Evolutionary conservation across 768 basidiomycete genomes (phyloP).

Genomic region (Peribolospora kevripleyi): DNA sequence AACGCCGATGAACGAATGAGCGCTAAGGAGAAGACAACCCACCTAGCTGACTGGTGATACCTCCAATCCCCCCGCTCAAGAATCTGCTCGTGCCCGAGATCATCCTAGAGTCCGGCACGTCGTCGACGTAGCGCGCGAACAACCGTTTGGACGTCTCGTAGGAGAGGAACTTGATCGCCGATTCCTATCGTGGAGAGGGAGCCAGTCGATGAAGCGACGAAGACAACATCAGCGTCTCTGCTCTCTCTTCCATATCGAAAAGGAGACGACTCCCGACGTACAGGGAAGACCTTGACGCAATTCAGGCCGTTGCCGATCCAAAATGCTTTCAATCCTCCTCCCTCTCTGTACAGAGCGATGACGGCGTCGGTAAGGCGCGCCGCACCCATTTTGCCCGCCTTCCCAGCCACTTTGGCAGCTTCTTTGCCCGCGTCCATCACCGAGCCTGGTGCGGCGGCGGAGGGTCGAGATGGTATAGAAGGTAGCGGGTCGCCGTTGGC

Average conservation of each 20-base stretch:
- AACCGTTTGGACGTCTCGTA: constrained; percentile 91
- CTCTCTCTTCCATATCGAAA: background rate
- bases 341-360: constrained; percentile 61
- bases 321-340: constrained; percentile 56
- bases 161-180: constrained; percentile 89
- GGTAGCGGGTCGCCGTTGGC: constrained; percentile 29
- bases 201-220: background rate
- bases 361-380: constrained; percentile 42
- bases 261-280: constrained; percentile 8
- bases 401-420: constrained; percentile 2
- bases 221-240: background rate
- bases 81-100: constrained; percentile 84
- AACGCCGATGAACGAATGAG: constrained; percentile 9
- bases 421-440: constrained; percentile 15
- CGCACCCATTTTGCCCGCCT: constrained; percentile 16
- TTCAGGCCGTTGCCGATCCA: constrained; percentile 90
- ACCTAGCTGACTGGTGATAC: constrained; percentile 80
- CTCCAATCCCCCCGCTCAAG: constrained; percentile 82
- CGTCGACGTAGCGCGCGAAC: constrained; percentile 75
- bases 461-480: constrained; percentile 1
- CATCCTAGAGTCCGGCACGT: constrained; percentile 63
- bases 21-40: constrained; percentile 15
- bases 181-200: constrained; percentile 29
- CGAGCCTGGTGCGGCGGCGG: background rate
- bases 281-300: constrained; percentile 78